Evolutionary conservation across 2,329 filamentous ascomycete genomes (phyloP), one percentile per base, ranked within the genome.

Genomic region (Lachnellula occidentalis): DNA sequence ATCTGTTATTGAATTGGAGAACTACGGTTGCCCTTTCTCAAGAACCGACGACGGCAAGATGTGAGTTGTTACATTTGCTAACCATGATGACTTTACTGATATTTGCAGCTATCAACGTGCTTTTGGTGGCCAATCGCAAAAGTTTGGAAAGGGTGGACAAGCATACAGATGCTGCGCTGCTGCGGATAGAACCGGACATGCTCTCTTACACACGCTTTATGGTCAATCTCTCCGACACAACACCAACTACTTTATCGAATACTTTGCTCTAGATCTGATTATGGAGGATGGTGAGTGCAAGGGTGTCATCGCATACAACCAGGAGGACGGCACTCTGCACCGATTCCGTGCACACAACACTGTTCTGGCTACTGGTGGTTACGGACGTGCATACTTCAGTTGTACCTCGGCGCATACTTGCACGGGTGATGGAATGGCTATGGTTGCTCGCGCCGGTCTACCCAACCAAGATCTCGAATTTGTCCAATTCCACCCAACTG

Each of bases 231-330:
- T 97, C 58, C 82, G 90, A 71, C 91, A 97, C 82, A 96, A 96
- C 81, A 96, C 92, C 70, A 96, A 96, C 80, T 99, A 96, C 82
- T 97, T 99, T 77, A 96, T 99, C 73, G 94, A 97, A 76, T 97
- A 92, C 81, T 99, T 97, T 73, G 94, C 92, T 67, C 82, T 95
- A 64, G 94, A 97, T 72, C 78, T 97, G 74, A 88, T 99, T 68
- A 97, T 97, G 94, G 88, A 96, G 77, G 89, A 95, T 68, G 92
- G 92, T 58, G 88, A 92, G 74, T 97, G 92, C 80, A 92, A 92
- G 65, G 94, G 94, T 83, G 89, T 97, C 64, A 81, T 97, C 64
- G 92, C 92, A 57, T 96, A 96, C 78, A 97, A 96, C 82, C 92
- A 96, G 77, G 92, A 99, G 77, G 94, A 99, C 70, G 94, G 94